Percentiles rank a stretch among this genome's conserved stretches.
These are phyloP conservation scores for Linnemannia schmuckeri DNA, from an alignment of 192 early-diverging fungal species.

Conservation along the genomic window DNA sequence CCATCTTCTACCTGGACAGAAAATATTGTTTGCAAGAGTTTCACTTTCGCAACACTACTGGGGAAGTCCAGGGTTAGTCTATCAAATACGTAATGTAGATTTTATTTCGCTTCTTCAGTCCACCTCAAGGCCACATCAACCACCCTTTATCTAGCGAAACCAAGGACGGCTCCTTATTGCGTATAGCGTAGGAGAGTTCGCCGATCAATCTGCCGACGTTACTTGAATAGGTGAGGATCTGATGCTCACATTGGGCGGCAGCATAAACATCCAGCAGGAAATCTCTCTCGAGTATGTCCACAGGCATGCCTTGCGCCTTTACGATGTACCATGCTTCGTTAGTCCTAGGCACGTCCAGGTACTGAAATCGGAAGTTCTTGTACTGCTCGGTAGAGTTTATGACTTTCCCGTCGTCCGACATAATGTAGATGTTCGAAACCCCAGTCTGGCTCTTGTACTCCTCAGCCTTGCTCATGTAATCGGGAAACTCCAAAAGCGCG, in stretches of 20 bases:
- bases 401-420: conserved; percentile 30
- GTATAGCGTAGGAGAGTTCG: conserved; percentile 15
- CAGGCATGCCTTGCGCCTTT: background rate
- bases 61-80: background rate
- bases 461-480: conserved; percentile 21
- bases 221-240: conserved; percentile 33
- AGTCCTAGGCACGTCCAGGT: conserved; percentile 20
- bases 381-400: conserved; percentile 25
- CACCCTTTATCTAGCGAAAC: conserved; percentile 24
- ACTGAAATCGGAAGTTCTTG: conserved; percentile 15
- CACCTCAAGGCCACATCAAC: conserved; percentile 11
- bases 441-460: background rate
- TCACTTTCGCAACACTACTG: too few species aligned
- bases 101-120: background rate
- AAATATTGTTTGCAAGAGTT: too few species aligned
- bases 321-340: conserved; percentile 29
- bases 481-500: background rate
- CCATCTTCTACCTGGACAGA: too few species aligned
- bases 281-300: conserved; percentile 12
- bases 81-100: too few species aligned
- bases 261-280: conserved; percentile 30
- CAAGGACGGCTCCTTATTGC: conserved; percentile 20
- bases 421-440: conserved; percentile 22
- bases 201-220: conserved; percentile 30
- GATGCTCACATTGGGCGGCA: conserved; percentile 24